Percentiles rank a stretch among this genome's conserved stretches.
These are phyloP conservation scores for Davidsoniella neocaledoniae DNA, from an alignment of 2,329 filamentous ascomycete genomes.

Conservation along the genomic window DNA sequence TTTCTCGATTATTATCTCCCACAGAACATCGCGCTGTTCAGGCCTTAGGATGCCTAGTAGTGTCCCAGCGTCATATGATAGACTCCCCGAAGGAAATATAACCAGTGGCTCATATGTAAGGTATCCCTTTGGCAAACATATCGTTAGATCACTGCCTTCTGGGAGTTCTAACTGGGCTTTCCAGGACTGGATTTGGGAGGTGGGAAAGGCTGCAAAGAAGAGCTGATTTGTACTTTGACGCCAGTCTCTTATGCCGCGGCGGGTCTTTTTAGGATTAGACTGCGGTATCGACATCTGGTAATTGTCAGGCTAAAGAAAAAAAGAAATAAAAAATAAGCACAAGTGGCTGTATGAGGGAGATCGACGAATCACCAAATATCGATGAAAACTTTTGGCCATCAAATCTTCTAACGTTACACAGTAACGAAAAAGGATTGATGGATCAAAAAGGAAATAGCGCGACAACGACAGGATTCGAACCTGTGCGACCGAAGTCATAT, in stretches of 20 bases:
- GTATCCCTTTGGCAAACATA: slow-evolving; percentile 25
- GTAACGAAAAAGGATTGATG: too few species aligned
- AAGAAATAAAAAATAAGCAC: too few species aligned
- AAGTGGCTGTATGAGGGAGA: too few species aligned
- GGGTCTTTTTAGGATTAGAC: neutral
- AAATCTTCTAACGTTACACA: too few species aligned
- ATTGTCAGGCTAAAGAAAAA: too few species aligned
- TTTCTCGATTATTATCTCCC: slow-evolving; percentile 29
- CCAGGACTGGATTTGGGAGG: slow-evolving; percentile 1
- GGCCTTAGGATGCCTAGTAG: slow-evolving; percentile 19
- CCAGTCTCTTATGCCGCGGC: slow-evolving; percentile 9
- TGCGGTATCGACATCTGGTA: neutral
- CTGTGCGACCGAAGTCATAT: slow-evolving; percentile 11
- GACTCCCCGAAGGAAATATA: slow-evolving; percentile 42
- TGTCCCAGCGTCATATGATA: slow-evolving; percentile 27
- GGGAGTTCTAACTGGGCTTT: neutral
- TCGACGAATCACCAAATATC: too few species aligned
- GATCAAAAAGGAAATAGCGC: neutral
- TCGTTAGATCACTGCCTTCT: neutral
- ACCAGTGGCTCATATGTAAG: slow-evolving; percentile 44
- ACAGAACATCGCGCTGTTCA: slow-evolving; percentile 23
- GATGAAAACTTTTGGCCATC: too few species aligned
- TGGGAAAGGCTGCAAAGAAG: slow-evolving; percentile 4
- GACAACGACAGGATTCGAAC: slow-evolving; percentile 12
- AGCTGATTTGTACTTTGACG: slow-evolving; percentile 1